Percentiles rank a stretch among this genome's conserved stretches.
Conservation (phyloP, 768 basidiomycete species). For the Exidia glandulosa region DNA sequence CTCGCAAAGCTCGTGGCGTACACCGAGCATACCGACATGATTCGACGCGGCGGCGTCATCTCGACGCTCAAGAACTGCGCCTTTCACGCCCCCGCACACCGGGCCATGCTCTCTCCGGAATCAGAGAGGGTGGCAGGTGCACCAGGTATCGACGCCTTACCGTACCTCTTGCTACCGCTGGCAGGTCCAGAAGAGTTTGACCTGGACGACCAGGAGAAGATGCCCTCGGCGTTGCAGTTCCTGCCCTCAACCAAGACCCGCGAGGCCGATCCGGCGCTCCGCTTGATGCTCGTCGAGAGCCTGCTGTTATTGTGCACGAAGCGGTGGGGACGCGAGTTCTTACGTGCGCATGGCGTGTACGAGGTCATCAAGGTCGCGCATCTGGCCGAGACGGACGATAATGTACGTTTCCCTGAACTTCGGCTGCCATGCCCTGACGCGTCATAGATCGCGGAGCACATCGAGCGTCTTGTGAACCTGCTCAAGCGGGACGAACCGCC, state of each 20-base stretch:
- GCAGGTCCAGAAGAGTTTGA: slow-evolving; percentile 95
- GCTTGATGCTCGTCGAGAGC: slow-evolving; percentile 81
- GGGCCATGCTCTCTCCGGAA: slow-evolving; percentile 61
- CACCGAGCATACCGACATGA: slow-evolving; percentile 80
- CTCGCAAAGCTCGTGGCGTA: slow-evolving; percentile 74
- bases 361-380: slow-evolving; percentile 73
- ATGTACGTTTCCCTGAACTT: slow-evolving; percentile 31
- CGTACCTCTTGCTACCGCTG: slow-evolving; percentile 77
- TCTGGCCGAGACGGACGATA: slow-evolving; percentile 65
- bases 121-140: slow-evolving; percentile 40
- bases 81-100: slow-evolving; percentile 58
- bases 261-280: slow-evolving; percentile 64
- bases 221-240: slow-evolving; percentile 79
- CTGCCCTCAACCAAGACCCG: slow-evolving; percentile 75
- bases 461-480: slow-evolving; percentile 81
- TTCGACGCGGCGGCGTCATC: slow-evolving; percentile 78
- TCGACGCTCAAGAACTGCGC: slow-evolving; percentile 84
- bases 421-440: background rate
- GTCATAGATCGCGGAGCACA: slow-evolving; percentile 67
- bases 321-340: slow-evolving; percentile 73
- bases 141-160: slow-evolving; percentile 75
- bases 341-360: slow-evolving; percentile 76
- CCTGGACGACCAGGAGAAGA: slow-evolving; percentile 85
- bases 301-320: slow-evolving; percentile 83
- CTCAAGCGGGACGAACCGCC: slow-evolving; percentile 66